Base-by-base conservation (phyloP, 331 rosid species). In the Dryas integrifolia region DNA sequence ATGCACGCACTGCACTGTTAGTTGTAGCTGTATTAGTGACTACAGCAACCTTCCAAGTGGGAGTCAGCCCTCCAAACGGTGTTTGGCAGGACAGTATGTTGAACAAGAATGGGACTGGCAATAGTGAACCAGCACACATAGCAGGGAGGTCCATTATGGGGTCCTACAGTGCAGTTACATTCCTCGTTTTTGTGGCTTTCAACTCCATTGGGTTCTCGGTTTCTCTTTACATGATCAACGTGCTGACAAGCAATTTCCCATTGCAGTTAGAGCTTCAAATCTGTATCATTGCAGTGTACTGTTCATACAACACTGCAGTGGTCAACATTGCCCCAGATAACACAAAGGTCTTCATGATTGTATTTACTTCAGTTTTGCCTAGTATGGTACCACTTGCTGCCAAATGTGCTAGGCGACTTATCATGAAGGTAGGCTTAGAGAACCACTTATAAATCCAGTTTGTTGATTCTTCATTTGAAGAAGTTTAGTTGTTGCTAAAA, bases 21-120 rank as follows among this genome's bases (percentile, higher is more conserved):
- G 80, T 82, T 4, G 57, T 77, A 45, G 76, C 61, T 1, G 79
- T 77, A 9, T 40, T 82, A 35, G 79, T 82, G 43, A 38, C 82
- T 9, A 77, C 85, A 0, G 64, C 85, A 9, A 77, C 82, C 0
- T 82, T 73, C 45, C 85, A 76, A 47, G 77, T 16, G 7, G 82
- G 77, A 40, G 5, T 77, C 43, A 82, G 21, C 72, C 85, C 82
- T 15, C 85, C 85, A 5, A 50, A 30, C 0, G 83, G 79, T 46
- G 18, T 73, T 16, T 79, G 75, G 83, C 83, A 73, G 47, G 75
- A 79, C 59, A 68, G 10, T 6, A 30, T 18, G 38, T 13, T 6
- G 5, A 59, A 43, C 3, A 41, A 13, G 13, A 55, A n/a, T 12
- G 59, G 70, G 58, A 45, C 13, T 39, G 55, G 35, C 64, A 40